A percentile compares a stretch with the other conserved stretches of the same genome.
Conservation (phyloP, 805 yeast genomes). For the Schwanniomyces occidentalis region DNA sequence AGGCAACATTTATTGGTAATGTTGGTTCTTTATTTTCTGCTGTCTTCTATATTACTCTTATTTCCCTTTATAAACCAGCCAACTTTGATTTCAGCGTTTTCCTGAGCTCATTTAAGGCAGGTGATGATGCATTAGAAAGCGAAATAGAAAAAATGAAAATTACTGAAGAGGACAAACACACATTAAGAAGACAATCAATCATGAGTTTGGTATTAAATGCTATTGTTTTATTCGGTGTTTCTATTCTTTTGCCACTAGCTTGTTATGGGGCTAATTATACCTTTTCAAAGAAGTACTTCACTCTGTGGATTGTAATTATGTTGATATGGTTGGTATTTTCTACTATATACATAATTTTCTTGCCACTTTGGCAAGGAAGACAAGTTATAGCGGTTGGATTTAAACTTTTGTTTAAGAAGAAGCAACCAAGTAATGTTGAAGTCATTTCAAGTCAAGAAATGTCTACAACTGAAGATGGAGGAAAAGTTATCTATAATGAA, state of each 20-base stretch:
- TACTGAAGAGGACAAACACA: not conserved
- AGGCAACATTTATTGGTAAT: constrained; percentile 45
- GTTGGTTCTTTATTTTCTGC: constrained; percentile 36
- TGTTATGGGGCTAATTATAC: constrained; percentile 31
- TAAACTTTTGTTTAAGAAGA: not conserved
- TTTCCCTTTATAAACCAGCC: constrained; percentile 38
- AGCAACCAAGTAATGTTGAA: not conserved
- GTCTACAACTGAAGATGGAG: not conserved
- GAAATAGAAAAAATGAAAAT: constrained; percentile 1
- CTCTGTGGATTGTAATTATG: constrained; percentile 36
- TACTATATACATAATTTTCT: constrained; percentile 33
- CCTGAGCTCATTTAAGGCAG: constrained; percentile 2
- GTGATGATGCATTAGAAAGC: constrained; percentile 4
- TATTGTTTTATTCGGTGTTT: constrained; percentile 2
- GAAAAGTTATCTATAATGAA: not conserved
- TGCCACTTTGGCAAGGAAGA: constrained; percentile 35
- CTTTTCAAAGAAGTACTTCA: constrained; percentile 35
- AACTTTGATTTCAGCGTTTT: constrained; percentile 30
- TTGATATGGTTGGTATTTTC: constrained; percentile 37
- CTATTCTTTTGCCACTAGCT: constrained; percentile 2
- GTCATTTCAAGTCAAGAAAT: not conserved
- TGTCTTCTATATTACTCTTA: constrained; percentile 30
- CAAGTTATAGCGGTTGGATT: not conserved
- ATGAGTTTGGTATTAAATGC: constrained; percentile 1
- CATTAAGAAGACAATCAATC: constrained; percentile 1